These are phyloP conservation scores for Ascochyta clinopodiicola DNA, from an alignment of 2,329 filamentous ascomycete genomes.

Conservation along the genomic window DNA sequence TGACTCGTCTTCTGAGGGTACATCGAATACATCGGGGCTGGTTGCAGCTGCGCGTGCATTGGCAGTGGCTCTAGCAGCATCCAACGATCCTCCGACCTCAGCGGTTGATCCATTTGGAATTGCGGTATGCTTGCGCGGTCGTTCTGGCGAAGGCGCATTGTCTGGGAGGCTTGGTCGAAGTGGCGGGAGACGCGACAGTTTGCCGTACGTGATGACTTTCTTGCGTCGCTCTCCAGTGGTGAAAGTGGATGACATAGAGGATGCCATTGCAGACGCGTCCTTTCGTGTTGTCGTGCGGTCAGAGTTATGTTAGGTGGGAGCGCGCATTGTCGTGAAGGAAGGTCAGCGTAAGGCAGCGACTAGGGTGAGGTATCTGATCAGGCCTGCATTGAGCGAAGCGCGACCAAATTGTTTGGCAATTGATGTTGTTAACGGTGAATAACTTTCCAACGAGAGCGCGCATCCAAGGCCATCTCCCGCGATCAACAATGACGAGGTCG, in stretches of 20 bases:
- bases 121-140: slow-evolving; percentile 34
- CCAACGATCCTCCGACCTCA: slow-evolving; percentile 4
- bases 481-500: slow-evolving; percentile 26
- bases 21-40: slow-evolving; percentile 49
- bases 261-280: slow-evolving; percentile 27
- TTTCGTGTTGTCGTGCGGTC: slow-evolving; percentile 11
- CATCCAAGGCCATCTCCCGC: not conserved
- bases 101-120: slow-evolving; percentile 9
- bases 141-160: slow-evolving; percentile 41
- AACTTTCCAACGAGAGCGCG: not conserved
- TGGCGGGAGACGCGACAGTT: slow-evolving; percentile 37
- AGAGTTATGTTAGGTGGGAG: slow-evolving; percentile 25
- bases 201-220: slow-evolving; percentile 50
- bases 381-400: not conserved
- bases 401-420: not conserved
- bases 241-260: slow-evolving; percentile 37
- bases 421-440: slow-evolving; percentile 16
- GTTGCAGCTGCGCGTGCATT: slow-evolving; percentile 16
- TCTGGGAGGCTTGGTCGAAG: slow-evolving; percentile 22
- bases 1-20: slow-evolving; percentile 49
- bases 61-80: slow-evolving; percentile 2
- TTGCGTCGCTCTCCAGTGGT: slow-evolving; percentile 45
- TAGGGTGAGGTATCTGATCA: not conserved
- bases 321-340: slow-evolving; percentile 31
- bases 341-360: slow-evolving; percentile 10